Evolutionary conservation across 139 green algal species (phyloP), one percentile per base, ranked within the genome.

Genomic region (Micromonas pusilla): DNA sequence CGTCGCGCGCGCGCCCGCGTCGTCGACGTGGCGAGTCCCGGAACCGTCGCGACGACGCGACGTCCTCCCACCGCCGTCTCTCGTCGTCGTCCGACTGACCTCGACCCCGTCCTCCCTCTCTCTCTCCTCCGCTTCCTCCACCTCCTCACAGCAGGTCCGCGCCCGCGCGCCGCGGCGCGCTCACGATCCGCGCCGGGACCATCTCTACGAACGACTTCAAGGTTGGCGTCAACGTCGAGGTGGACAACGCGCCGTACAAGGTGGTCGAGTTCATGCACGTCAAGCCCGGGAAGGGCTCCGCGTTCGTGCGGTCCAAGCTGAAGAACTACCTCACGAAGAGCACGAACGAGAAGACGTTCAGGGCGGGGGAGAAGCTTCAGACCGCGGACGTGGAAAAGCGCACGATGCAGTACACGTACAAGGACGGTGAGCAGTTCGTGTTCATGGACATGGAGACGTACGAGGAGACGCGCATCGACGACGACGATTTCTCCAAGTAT

Each of bases 221-320:
- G 79, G 94, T 85, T 13, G 95, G 95, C 2, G 82, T 93, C 28
- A 94, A 85, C 4, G 88, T 99, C 16, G 90, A 97, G 81, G 80
- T 98, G 32, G 92, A 98, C 72, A 82, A 82, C 1, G 66, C 80
- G 16, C 92, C 93, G 5, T 97, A 79, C 71, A 86, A 85, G 66
- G 91, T 97, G 23, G 76, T 83, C 90, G 96, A 99, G 82, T 98
- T 98, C 82, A 81, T 98, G 73, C 95, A 99, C 82, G 95, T 99
- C 0, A 99, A 99, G 89, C 96, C 96, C 37, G 96, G 96, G 54
- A 99, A 98, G 82, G 96, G 95, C 13, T 85, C 92, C 6, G 94
- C 96, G 1, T 99, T 99, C 82, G 94, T 99, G 66, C 89, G 96
- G 52, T 90, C 92, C 30, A 99, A 98, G 89, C 85, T 99, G 0